Percentiles rank a stretch among this genome's conserved stretches.
phyloP scores from a whole-genome alignment of 139 green algal genomes.

The Tetradesmus obliquus region DNA sequence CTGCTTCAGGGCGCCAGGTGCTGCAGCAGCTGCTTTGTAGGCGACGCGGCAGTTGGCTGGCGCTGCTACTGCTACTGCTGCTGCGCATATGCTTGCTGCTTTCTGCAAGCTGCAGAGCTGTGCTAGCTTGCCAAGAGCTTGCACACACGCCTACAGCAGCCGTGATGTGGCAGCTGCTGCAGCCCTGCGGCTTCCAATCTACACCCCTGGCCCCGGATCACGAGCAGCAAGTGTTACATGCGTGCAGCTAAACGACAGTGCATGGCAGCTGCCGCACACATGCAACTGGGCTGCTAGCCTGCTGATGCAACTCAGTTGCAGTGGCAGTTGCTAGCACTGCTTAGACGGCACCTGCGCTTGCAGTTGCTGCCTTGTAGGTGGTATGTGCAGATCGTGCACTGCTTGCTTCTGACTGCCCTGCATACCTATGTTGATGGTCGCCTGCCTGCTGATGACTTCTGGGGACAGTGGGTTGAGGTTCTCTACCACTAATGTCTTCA shows the following conservation, averaged over 20 bases:
- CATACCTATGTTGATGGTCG: constrained; percentile 99
- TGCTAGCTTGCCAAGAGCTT: too few species aligned
- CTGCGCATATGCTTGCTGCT: neutral
- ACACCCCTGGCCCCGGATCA: neutral
- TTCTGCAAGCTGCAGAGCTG: too few species aligned
- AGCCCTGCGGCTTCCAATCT: too few species aligned
- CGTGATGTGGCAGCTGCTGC: too few species aligned
- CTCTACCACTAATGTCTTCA: constrained; percentile 87
- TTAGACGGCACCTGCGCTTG: neutral
- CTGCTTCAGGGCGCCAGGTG: too few species aligned
- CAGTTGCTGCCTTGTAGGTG: neutral
- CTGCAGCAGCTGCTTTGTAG: too few species aligned
- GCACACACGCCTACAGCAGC: too few species aligned
- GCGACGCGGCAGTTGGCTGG: too few species aligned
- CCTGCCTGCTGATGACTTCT: constrained; percentile 98
- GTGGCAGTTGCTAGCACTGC: neutral
- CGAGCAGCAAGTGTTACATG: neutral
- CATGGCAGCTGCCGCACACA: neutral
- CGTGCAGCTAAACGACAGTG: neutral
- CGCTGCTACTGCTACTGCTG: neutral
- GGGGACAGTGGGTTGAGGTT: constrained; percentile 95
- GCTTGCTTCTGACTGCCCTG: neutral
- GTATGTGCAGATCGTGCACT: neutral
- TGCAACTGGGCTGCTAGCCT: neutral
- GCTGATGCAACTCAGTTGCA: neutral